Evolutionary conservation across 257 asterid species (phyloP).

Genomic region (Jasminum sambac): DNA sequence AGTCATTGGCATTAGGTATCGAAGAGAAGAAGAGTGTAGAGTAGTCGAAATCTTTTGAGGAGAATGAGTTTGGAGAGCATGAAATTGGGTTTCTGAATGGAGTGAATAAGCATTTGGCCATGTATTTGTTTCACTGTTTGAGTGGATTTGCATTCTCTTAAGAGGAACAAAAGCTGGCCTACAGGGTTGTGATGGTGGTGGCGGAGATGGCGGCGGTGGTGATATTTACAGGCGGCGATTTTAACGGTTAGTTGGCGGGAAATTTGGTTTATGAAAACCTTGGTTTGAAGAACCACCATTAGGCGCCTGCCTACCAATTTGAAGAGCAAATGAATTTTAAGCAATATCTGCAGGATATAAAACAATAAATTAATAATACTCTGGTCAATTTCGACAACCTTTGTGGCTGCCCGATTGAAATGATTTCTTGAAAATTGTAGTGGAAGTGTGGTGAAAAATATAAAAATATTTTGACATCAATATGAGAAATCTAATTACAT

Average conservation of each 20-base stretch:
- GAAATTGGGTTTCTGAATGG: conserved; percentile 65
- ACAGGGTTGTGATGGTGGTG: conserved; percentile 22
- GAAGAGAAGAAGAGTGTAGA: conserved; percentile 54
- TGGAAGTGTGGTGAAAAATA: no score
- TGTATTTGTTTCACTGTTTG: conserved; percentile 64
- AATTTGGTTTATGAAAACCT: background rate
- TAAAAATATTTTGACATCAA: no score
- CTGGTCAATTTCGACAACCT: no score
- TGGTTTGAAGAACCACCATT: conserved; percentile 27
- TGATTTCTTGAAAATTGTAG: no score
- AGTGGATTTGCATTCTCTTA: conserved; percentile 52
- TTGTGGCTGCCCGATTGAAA: no score
- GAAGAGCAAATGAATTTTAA: background rate
- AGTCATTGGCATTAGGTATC: conserved; percentile 54
- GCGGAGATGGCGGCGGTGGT: conserved; percentile 19
- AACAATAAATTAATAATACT: no score
- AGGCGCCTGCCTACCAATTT: background rate
- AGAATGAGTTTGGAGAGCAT: conserved; percentile 63
- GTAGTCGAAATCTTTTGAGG: conserved; percentile 54
- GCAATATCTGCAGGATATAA: no score
- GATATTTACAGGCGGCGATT: background rate
- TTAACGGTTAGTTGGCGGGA: conserved; percentile 30
- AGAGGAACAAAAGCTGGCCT: conserved; percentile 38
- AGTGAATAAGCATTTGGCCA: conserved; percentile 56
- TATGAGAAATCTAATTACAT: no score